Base-by-base conservation (phyloP, 441 rosid genomes). In the Adansonia grandidieri region DNA sequence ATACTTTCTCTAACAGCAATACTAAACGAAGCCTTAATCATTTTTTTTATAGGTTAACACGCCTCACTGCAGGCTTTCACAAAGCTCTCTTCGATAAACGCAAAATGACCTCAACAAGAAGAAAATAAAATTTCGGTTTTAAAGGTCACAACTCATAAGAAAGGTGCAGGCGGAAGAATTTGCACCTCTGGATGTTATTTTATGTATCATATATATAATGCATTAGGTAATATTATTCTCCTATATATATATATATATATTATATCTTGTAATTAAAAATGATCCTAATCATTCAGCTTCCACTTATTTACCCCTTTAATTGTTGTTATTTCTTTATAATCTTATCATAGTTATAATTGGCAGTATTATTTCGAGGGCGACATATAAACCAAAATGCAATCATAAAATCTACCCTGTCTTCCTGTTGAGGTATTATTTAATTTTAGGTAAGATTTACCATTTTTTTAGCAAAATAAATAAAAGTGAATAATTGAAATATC, bases 271-370 rank as follows among this genome's bases (percentile, higher is more conserved):
- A 50, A 28, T 28, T 71, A 40, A 80, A 54, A 65, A 82, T 62
- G 24, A 66, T 78, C 6, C 22, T 64, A 74, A 82, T 77, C 44
- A 79, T 84, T 67, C 6, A 13, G 15, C n/a, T 44, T 71, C 74
- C 72, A 80, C 76, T 71, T 13, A 64, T 51, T 54, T 17, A 80
- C 60, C 78, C 82, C 32, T 58, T 58, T 20, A 20, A 58, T 80
- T 79, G 85, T 86, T 88, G 83, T 77, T 65, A 79, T 86, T 77
- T 84, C 87, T 20, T 37, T 81, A 80, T 88, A 88, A 82, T 83
- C 82, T 84, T 66, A 83, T 84, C 54, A 80, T 64, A 65, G 78
- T 80, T 73, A 89, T 81, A 81, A 87, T 84, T 82, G 74, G 76
- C 28, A 70, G 80, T 77, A 89, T 85, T 74, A 86, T 79, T 69